Evolutionary conservation across 805 yeast species (phyloP).

Genomic region (Cyberlindnera suaveolens): DNA sequence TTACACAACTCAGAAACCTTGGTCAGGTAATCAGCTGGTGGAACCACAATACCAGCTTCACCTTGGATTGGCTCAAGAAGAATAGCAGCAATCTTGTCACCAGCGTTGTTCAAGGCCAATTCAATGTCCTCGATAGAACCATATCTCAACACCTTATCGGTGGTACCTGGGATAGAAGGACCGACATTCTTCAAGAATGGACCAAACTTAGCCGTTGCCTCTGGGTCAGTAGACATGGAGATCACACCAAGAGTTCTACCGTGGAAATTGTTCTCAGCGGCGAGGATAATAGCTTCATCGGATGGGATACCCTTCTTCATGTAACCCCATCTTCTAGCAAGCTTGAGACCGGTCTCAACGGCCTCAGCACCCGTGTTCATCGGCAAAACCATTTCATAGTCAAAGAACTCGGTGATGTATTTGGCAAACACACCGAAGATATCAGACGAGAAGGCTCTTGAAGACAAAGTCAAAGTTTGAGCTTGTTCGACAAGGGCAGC

Average conservation of each 20-base stretch:
- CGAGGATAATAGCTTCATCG: conserved; percentile 78
- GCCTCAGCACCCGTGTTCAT: conserved; percentile 99
- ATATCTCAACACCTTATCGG: conserved; percentile 58
- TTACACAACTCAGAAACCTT: conserved; percentile 70
- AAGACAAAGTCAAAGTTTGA: conserved; percentile 71
- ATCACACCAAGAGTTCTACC: conserved; percentile 94
- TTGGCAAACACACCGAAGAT: conserved; percentile 83
- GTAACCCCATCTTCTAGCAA: conserved; percentile 98
- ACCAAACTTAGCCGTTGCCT: conserved; percentile 82
- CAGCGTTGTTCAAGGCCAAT: conserved; percentile 71
- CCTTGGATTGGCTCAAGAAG: conserved; percentile 96
- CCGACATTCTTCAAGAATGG: conserved; percentile 84
- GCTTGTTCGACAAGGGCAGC: conserved; percentile 86
- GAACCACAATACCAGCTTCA: conserved; percentile 96
- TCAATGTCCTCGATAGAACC: conserved; percentile 85
- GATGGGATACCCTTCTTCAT: conserved; percentile 75
- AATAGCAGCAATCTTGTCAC: conserved; percentile 86
- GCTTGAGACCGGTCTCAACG: conserved; percentile 88
- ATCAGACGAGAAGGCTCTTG: conserved; percentile 90
- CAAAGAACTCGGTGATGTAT: conserved; percentile 80
- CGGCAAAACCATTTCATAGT: conserved; percentile 89
- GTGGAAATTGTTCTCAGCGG: conserved; percentile 89
- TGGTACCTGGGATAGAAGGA: conserved; percentile 74
- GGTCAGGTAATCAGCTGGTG: conserved; percentile 74
- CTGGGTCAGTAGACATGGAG: conserved; percentile 95